Evolutionary conservation across 768 basidiomycete species (phyloP).

Genomic region (Rhodotorula sphaerocarpa): DNA sequence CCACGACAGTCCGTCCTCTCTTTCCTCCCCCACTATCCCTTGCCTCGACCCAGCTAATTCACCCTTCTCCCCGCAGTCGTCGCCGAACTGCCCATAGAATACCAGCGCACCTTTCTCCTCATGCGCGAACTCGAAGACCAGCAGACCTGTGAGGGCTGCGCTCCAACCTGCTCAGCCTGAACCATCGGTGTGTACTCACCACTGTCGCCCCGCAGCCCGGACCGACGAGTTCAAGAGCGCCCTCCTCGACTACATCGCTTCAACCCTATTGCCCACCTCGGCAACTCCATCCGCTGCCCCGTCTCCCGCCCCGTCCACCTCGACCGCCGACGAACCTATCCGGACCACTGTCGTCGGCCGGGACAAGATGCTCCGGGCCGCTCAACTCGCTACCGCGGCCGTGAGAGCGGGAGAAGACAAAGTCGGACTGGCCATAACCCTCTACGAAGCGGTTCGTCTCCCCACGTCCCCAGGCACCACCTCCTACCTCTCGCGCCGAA

Average conservation of each 20-base stretch:
- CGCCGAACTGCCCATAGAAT: constrained; percentile 66
- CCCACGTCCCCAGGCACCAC: background rate
- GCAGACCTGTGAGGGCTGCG: constrained; percentile 53
- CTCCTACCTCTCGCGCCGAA: background rate
- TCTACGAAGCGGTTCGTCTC: constrained; percentile 56
- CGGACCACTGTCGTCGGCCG: background rate
- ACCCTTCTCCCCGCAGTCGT: constrained; percentile 50
- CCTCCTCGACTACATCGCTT: constrained; percentile 2
- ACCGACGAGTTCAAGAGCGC: background rate
- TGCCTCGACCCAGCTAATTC: constrained; percentile 5
- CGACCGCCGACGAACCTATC: background rate
- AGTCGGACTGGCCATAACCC: constrained; percentile 62
- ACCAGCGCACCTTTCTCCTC: constrained; percentile 62
- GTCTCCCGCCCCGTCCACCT: background rate
- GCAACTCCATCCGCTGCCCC: background rate
- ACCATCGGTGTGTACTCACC: no score
- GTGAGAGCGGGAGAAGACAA: constrained; percentile 54
- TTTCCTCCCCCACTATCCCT: background rate
- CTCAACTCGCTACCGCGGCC: constrained; percentile 2
- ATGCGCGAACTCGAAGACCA: constrained; percentile 67
- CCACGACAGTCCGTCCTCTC: constrained; percentile 55
- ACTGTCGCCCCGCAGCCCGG: background rate
- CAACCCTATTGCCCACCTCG: background rate
- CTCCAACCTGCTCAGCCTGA: no score
- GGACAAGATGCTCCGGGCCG: background rate